Evolutionary conservation across 306 rosid species (phyloP), one percentile per base, ranked within the genome.

Genomic region (Pyrus betulifolia): DNA sequence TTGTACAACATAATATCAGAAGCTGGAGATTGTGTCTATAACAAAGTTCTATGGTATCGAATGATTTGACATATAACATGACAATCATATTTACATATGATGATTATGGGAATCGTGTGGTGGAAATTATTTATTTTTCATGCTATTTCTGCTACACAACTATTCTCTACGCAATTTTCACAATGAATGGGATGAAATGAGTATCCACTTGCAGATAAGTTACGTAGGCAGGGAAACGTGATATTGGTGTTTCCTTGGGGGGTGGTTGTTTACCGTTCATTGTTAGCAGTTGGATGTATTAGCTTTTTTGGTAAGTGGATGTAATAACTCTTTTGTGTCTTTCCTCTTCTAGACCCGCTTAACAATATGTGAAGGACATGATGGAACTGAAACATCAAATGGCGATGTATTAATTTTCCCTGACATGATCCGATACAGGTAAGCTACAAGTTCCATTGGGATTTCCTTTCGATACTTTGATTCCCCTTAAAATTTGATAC

Each of bases 361-460:
- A 61, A 91, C 98, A 19, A 94, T 94, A 76, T 94, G 97, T 4
- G 97, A 94, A 89, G 98, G 98, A 35, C 89, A 91, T 42, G 98
- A 94, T 62, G 97, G 95, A 67, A 90, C 97, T 27, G 97, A 94
- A 84, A 94, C 96, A 69, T 91, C 98, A 25, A 94, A 94, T 82
- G 98, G 98, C 30, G 98, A 94, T 86, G 95, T 94, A 72, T 85
- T 94, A 78, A 94, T 94, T 69, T 91, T 94, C 69, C 98, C 98
- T 7, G 98, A 94, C 87, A 91, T 91, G 98, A 75, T 94, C 79
- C 82, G 98, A 91, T 94, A 94, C 89, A 90, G 98, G 98, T 94
- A 40, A 79, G 79, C 59, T 80, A 31, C 77, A 18, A 51, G 35
- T 63, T 76, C 54, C 42, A 69, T 61, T 63, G 21, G 70, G 22